Evolutionary conservation across 768 basidiomycete genomes (phyloP), one percentile per base, ranked within the genome.

Genomic region (Termitomyces sp.): DNA sequence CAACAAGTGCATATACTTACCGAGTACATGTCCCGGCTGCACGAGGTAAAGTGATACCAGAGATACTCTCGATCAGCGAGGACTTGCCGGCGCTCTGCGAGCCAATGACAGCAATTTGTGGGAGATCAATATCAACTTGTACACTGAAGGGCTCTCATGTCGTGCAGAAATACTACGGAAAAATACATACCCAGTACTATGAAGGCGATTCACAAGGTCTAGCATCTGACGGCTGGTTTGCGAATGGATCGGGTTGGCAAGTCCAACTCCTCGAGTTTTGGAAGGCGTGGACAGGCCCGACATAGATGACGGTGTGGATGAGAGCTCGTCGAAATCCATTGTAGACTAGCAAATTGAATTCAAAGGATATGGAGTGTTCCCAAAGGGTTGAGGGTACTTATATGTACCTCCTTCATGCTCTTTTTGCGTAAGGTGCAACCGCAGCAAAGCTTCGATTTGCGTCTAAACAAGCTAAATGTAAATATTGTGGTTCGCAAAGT

Each of bases 21-120:
- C 89, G 76, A 1, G 89, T 91, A 59, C 89, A 90, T 0, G 88
- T 89, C 0, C 89, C 89, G n/a, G 81, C 74, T 0, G 84, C 85
- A 10, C 87, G 78, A 23, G 88, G 88, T 0, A 90, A 70, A 0
- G 79, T 85, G 16, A 90, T 81, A 0, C 88, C 86, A 0, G 86
- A 88, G 40, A 91, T 89, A 0, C 85, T 79, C 61, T 91, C 88
- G 11, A 91, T 89, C 2, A 90, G 74, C 0, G 88, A 90, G 0
- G 86, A 88, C 62, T 90, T 90, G 0, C 89, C 89, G 0, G 85
- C 86, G 42, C 83, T 86, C 61, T 91, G 89, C 1, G 76, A 79
- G 0, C 89, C 88, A 17, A 89, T 79, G 45, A 89, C 89, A 0
- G 82, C 84, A 28, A 91, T 89, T 59, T 83, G 80, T 0, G 89